Evolutionary conservation across 768 basidiomycete genomes (phyloP).

Genomic region (Tricholomella constricta): DNA sequence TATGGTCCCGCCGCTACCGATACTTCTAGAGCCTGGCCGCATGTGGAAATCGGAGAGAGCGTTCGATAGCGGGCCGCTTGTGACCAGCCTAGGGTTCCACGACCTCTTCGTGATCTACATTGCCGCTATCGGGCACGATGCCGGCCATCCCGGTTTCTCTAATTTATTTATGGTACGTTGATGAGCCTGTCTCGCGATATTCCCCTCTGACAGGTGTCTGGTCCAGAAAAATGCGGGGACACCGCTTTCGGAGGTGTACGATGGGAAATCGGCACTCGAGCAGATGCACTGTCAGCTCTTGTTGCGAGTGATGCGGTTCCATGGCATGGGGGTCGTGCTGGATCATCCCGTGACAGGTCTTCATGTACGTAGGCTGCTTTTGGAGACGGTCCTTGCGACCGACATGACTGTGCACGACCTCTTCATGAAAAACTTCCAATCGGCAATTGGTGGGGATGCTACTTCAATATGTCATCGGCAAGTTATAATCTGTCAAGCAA

Average conservation of each 20-base stretch:
- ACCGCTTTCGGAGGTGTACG: slow-evolving; percentile 85
- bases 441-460: slow-evolving; percentile 44
- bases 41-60: slow-evolving; percentile 40
- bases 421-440: slow-evolving; percentile 73
- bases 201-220: slow-evolving; percentile 4
- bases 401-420: slow-evolving; percentile 91
- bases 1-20: slow-evolving; percentile 76
- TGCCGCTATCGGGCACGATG: slow-evolving; percentile 96
- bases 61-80: slow-evolving; percentile 39
- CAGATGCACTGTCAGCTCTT: slow-evolving; percentile 88
- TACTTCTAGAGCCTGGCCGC: slow-evolving; percentile 56
- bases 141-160: slow-evolving; percentile 93
- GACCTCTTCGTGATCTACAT: slow-evolving; percentile 87
- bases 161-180: slow-evolving; percentile 89
- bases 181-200: background rate
- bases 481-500: slow-evolving; percentile 80
- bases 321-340: slow-evolving; percentile 71
- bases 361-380: slow-evolving; percentile 73
- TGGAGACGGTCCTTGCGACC: slow-evolving; percentile 83
- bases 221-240: slow-evolving; percentile 89
- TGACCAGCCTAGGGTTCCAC: slow-evolving; percentile 54
- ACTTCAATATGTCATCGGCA: slow-evolving; percentile 49
- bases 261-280: slow-evolving; percentile 88
- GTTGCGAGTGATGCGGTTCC: slow-evolving; percentile 74
- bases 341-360: slow-evolving; percentile 51